These are phyloP conservation scores for Epicoccum nigrum DNA, from an alignment of 2,329 filamentous ascomycete species.

Conservation along the genomic window DNA sequence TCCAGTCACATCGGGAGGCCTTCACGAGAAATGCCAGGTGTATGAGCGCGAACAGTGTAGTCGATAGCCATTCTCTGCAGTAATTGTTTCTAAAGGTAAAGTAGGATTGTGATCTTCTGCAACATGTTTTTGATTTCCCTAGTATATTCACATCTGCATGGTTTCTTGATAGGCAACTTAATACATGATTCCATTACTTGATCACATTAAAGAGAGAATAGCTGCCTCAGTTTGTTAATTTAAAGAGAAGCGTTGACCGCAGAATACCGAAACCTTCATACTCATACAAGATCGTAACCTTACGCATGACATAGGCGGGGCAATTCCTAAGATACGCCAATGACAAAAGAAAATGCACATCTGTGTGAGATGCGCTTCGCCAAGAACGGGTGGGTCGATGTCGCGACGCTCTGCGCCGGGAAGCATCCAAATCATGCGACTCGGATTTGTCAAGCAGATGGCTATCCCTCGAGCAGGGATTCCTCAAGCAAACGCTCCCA, in stretches of 20 bases:
- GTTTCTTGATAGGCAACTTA: constrained; percentile 45
- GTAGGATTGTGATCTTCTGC: too few species aligned
- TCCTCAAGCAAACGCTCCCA: constrained; percentile 45
- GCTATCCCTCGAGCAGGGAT: background rate
- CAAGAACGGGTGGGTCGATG: background rate
- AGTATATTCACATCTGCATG: constrained; percentile 7
- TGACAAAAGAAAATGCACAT: background rate
- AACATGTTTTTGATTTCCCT: background rate
- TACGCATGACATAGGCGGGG: background rate
- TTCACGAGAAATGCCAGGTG: too few species aligned
- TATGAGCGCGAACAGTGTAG: too few species aligned
- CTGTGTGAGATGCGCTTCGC: background rate
- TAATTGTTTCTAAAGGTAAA: too few species aligned
- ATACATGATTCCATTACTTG: constrained; percentile 43
- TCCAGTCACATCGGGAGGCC: too few species aligned
- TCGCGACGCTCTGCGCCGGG: background rate
- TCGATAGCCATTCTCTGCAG: too few species aligned
- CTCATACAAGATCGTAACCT: constrained; percentile 22
- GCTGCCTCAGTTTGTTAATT: constrained; percentile 41
- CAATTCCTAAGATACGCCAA: background rate
- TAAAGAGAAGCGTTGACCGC: constrained; percentile 14
- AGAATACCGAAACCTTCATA: constrained; percentile 18
- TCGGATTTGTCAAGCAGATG: background rate
- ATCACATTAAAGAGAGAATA: constrained; percentile 44
- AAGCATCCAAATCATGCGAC: background rate